phyloP scores from a whole-genome alignment of 805 yeast genomes.

The Sugiyamaella lignohabitans region DNA sequence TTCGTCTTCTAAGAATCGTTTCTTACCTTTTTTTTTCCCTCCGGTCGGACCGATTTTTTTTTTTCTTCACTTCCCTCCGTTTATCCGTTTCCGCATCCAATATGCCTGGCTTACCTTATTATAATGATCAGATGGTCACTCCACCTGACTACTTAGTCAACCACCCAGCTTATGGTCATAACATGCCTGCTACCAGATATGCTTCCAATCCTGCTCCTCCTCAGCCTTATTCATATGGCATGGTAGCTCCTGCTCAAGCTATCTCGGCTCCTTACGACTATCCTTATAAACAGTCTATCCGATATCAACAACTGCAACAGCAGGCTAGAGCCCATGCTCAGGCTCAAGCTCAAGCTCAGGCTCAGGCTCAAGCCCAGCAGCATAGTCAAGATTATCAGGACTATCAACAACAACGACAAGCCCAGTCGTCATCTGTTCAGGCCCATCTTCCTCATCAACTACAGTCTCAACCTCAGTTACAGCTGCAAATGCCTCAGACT shows the following conservation, averaged over 20 bases:
- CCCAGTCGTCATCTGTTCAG: neutral
- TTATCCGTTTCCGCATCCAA: neutral
- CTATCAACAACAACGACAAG: neutral
- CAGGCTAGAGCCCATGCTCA: neutral
- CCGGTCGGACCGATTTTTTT: no score
- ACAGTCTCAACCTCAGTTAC: neutral
- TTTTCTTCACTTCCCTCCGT: conserved; percentile 1
- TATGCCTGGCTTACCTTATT: conserved; percentile 13
- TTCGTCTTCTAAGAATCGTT: no score
- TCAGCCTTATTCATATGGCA: neutral
- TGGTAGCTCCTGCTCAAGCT: neutral
- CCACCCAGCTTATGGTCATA: neutral
- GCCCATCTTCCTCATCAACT: neutral
- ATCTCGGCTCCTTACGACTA: neutral
- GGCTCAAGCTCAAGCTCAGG: neutral
- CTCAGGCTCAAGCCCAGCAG: neutral
- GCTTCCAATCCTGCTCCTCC: conserved; percentile 8
- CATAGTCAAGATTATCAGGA: neutral
- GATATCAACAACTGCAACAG: conserved; percentile 4
- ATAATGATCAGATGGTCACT: conserved; percentile 15
- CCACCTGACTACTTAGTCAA: conserved; percentile 16
- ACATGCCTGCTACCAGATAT: neutral
- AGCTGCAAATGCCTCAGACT: neutral
- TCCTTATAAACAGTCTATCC: neutral
- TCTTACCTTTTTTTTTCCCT: no score